phyloP scores from a whole-genome alignment of 352 stramenopile genomes.

The Globisporangium nunn region DNA sequence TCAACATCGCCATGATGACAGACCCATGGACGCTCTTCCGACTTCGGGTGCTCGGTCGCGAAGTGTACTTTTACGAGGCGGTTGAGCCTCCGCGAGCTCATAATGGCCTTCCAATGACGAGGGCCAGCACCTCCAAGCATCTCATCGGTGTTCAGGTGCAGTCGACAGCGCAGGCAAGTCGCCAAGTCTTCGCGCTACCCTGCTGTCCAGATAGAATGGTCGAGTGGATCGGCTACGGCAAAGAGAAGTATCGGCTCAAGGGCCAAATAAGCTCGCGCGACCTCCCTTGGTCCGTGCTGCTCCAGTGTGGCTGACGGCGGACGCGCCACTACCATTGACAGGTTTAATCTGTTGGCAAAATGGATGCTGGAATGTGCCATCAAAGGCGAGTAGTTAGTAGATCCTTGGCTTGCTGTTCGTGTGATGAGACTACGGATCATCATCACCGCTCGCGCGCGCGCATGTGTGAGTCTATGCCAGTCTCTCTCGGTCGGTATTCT shows the following conservation, averaged over 20 bases:
- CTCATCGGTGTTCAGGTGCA: neutral
- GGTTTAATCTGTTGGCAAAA: too few relatives aligned
- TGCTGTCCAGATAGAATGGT: slow-evolving; percentile 21
- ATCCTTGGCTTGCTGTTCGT: neutral
- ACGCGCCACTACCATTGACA: neutral
- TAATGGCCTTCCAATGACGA: neutral
- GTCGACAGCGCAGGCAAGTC: neutral
- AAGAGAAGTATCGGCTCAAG: slow-evolving; percentile 15
- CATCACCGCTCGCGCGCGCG: neutral
- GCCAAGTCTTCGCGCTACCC: slow-evolving; percentile 23
- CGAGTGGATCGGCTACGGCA: slow-evolving; percentile 17
- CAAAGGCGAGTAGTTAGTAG: too few relatives aligned
- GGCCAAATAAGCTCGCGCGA: slow-evolving; percentile 15
- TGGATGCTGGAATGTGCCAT: too few relatives aligned
- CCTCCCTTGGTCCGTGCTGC: slow-evolving; percentile 9
- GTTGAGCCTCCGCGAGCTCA: neutral
- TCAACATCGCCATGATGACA: slow-evolving; percentile 44
- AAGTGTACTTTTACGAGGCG: slow-evolving; percentile 27
- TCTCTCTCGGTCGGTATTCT: neutral
- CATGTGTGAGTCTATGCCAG: neutral
- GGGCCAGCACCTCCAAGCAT: neutral
- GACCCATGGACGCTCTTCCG: slow-evolving; percentile 29
- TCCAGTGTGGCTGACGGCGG: slow-evolving; percentile 10
- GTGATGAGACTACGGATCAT: slow-evolving; percentile 20
- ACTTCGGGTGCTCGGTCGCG: slow-evolving; percentile 18